Base-by-base conservation (phyloP, 148 eudicot genomes). In the Spergularia marina region DNA sequence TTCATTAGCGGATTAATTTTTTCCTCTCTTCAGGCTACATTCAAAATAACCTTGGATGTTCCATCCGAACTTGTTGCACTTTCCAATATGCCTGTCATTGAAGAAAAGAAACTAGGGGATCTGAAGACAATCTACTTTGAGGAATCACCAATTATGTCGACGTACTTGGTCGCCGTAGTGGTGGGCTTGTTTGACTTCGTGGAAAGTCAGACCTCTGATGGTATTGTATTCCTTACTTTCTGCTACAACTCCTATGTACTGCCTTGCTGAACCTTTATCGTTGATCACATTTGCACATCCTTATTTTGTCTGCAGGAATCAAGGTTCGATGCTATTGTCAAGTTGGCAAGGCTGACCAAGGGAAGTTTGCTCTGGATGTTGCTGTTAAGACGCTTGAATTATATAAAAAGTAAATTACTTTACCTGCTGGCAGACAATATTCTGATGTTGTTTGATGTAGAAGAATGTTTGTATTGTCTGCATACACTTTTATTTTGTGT, bases 131-230 rank as follows among this genome's bases (percentile, higher is more conserved):
- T 94, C 74, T 76, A 76, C 61, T 94, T 86, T 78, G 87, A 90
- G 82, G 97, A 94, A 80, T 85, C 98, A 41, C 98, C 98, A 57
- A 90, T 90, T 70, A 94, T 94, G 98, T 94, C 98, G 30, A 90
- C 97, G 15, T 94, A 91, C 80, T 81, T 94, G 86, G 97, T 94
- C 70, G 98, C 98, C 20, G 87, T 87, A 70, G 98, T 91, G 54
- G 83, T 94, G 85, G 98, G 97, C 58, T 73, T 86, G 87, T 94
- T 94, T 77, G 98, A 94, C 79, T 94, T 87, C 81, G 86, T 94
- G 52, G 97, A 94, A 82, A 91, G 88, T 77, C 88, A 81, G 74
- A 91, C 98, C 54, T 81, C 90, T 76, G 98, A 91, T 84, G 98
- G 97, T 94, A 92, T 70, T 41, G n/a, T 40, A 68, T 21, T 15